Percentiles rank a stretch among this genome's conserved stretches.
Conservation (phyloP, 1,284 basidiomycete species). For the Sanghuangporus sanghuang region DNA sequence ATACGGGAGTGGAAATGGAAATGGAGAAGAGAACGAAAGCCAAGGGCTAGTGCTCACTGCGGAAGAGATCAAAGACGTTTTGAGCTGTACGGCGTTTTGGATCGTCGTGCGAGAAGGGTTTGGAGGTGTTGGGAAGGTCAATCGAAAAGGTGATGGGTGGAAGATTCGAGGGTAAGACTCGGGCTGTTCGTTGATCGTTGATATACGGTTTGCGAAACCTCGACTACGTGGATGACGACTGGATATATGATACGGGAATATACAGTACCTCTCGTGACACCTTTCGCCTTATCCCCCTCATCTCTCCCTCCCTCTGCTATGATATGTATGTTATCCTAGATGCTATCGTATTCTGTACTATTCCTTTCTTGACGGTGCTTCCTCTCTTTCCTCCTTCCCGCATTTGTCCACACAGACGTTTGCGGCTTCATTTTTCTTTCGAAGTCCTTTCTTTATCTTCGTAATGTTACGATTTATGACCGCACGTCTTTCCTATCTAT, state of each 20-base stretch:
- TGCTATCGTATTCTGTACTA: neutral
- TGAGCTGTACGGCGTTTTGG: constrained; percentile 88
- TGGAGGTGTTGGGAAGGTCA: constrained; percentile 81
- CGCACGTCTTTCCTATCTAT: neutral
- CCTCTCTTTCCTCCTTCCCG: neutral
- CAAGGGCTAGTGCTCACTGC: constrained; percentile 68
- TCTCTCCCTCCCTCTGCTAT: neutral
- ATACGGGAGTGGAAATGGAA: constrained; percentile 18
- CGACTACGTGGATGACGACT: too few species aligned
- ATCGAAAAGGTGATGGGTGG: constrained; percentile 75
- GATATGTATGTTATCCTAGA: neutral
- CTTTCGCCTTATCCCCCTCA: neutral
- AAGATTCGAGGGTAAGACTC: constrained; percentile 45
- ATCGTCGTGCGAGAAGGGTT: constrained; percentile 89
- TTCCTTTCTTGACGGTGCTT: neutral
- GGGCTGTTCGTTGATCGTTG: neutral
- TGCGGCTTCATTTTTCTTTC: neutral
- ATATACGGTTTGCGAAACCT: neutral
- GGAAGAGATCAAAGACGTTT: constrained; percentile 92
- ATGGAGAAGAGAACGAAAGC: constrained; percentile 41
- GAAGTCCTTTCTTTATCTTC: neutral
- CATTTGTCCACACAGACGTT: neutral
- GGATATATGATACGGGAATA: neutral
- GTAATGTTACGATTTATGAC: neutral
- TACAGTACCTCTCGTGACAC: neutral